Evolutionary conservation across 2,329 filamentous ascomycete genomes (phyloP).

Genomic region (Sporothrix protearum): DNA sequence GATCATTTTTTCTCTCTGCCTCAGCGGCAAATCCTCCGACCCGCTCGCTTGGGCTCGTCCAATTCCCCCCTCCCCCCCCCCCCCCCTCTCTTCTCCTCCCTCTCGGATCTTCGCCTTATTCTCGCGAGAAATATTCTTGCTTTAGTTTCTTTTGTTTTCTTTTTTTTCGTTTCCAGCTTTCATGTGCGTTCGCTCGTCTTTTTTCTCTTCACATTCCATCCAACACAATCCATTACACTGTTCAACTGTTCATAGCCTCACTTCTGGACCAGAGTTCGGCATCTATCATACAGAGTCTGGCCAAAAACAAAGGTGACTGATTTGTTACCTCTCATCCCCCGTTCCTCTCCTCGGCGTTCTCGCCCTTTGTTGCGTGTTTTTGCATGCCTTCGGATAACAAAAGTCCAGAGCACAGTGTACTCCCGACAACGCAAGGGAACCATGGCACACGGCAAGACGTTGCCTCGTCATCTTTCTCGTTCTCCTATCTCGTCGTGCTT

Average conservation of each 20-base stretch:
- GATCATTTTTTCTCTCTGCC: background rate
- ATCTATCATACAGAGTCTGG: background rate
- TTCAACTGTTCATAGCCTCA: slow-evolving; percentile 3
- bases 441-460: background rate
- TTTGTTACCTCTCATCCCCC: background rate
- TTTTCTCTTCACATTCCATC: background rate
- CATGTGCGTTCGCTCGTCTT: no score
- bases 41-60: background rate
- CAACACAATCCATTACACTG: background rate
- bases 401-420: background rate
- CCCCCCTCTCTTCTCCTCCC: background rate
- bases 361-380: background rate
- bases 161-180: background rate
- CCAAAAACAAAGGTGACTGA: background rate
- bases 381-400: background rate
- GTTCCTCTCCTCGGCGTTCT: no score
- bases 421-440: background rate
- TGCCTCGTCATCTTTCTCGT: background rate
- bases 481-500: no score
- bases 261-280: background rate
- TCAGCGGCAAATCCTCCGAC: background rate
- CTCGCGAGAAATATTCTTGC: background rate
- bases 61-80: background rate
- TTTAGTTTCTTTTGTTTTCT: background rate
- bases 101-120: background rate